These are phyloP conservation scores for Aspergillus sp. DNA, from an alignment of 2,329 filamentous ascomycete species.

Conservation along the genomic window DNA sequence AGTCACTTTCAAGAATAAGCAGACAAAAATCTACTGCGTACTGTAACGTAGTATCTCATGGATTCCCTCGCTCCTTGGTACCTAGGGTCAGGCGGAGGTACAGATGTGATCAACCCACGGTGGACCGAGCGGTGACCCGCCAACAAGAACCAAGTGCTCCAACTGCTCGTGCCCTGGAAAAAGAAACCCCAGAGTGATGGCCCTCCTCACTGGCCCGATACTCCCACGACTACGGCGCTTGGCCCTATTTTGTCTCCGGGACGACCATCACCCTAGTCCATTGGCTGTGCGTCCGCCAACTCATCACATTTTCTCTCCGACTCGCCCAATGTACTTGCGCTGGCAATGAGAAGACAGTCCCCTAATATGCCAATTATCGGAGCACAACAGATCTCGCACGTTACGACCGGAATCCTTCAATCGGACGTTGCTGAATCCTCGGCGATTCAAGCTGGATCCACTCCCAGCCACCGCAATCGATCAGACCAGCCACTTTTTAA, in stretches of 20 bases:
- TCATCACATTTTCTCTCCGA: slow-evolving; percentile 13
- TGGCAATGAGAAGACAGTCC: too few relatives aligned
- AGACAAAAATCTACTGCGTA: too few relatives aligned
- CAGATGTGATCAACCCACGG: background rate
- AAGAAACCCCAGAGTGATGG: background rate
- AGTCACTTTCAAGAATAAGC: too few relatives aligned
- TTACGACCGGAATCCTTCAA: too few relatives aligned
- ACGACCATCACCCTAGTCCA: slow-evolving; percentile 6
- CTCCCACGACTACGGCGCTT: background rate
- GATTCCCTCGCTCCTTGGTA: too few relatives aligned
- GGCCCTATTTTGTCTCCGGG: slow-evolving; percentile 1
- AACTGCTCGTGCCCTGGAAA: background rate
- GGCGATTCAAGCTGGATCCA: background rate
- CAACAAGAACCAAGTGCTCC: background rate
- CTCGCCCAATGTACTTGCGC: background rate
- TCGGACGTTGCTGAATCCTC: too few relatives aligned
- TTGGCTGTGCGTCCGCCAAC: slow-evolving; percentile 17
- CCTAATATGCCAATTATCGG: too few relatives aligned
- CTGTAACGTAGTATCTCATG: too few relatives aligned
- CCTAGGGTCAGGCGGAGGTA: too few relatives aligned
- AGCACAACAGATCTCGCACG: too few relatives aligned
- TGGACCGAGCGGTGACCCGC: background rate
- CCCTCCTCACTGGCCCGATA: background rate
- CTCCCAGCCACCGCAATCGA: background rate
- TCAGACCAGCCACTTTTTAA: background rate